Evolutionary conservation across 1,139 yeast species (phyloP).

Genomic region (Yamadazyma siamensis): DNA sequence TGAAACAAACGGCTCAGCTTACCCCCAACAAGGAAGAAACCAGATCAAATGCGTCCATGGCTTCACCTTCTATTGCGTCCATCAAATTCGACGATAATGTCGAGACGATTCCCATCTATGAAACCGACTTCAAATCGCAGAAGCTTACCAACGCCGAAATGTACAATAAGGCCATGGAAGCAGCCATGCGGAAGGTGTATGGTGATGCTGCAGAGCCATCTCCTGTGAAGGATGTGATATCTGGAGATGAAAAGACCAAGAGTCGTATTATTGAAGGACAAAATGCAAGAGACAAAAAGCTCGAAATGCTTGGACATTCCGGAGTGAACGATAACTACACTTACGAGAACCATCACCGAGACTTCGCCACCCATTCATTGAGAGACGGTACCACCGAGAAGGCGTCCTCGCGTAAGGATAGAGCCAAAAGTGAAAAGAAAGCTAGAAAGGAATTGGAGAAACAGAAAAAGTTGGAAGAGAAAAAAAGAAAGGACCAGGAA

Average conservation of each 20-base stretch:
- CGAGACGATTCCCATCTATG: constrained; percentile 35
- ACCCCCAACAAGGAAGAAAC: constrained; percentile 8
- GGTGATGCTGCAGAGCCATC: constrained; percentile 20
- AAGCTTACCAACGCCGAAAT: constrained; percentile 15
- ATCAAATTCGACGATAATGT: constrained; percentile 40
- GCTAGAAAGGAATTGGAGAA: constrained; percentile 16
- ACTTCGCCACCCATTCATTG: constrained; percentile 36
- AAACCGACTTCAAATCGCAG: constrained; percentile 6
- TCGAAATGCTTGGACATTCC: constrained; percentile 15
- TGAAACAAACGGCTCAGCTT: constrained; percentile 3
- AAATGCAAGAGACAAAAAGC: constrained; percentile 12
- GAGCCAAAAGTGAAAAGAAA: constrained; percentile 33
- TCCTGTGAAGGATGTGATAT: background rate
- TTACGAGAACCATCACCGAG: constrained; percentile 39
- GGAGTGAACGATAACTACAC: constrained; percentile 30
- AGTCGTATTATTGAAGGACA: constrained; percentile 8
- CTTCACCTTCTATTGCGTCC: constrained; percentile 26
- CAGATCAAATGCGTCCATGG: constrained; percentile 10
- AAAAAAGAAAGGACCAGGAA: constrained; percentile 12
- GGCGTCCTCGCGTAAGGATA: constrained; percentile 24
- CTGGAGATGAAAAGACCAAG: constrained; percentile 1
- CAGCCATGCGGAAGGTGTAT: constrained; percentile 40
- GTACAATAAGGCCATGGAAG: constrained; percentile 39
- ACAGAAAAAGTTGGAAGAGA: constrained; percentile 15
- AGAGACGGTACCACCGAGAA: constrained; percentile 19